Base-by-base conservation (phyloP, 495 filamentous ascomycete genomes). In the Podospora pseudoanserina region DNA sequence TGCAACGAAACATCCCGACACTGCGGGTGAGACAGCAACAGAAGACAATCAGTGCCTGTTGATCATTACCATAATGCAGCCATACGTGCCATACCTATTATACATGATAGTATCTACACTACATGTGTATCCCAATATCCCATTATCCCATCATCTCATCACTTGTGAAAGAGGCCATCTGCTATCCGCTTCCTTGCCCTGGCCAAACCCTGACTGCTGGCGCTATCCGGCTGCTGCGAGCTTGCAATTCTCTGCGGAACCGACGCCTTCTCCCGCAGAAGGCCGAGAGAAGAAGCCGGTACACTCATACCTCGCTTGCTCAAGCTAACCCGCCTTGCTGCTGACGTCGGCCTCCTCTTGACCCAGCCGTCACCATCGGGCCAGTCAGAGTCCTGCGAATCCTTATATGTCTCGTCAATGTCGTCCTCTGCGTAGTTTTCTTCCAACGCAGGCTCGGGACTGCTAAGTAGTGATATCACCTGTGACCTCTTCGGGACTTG, bases 381-480 rank as follows among this genome's bases (percentile, higher is more conserved):
- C 69, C 73, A 39, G 13, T 4, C 16, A 67, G 68, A 9, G 71
- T 59, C 59, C 70, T 54, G 20, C 7, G 67, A 27, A 9, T 75
- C 71, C 39, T 70, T 53, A 64, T 81, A 81, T 0, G 75, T 81
- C 28, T 72, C 75, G 61, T 82, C 81, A 32, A 79, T 69, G n/a
- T 74, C 75, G 6, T 82, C 80, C 4, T 82, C 81, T 4, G 80
- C 79, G 65, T 82, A 82, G 59, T 81, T 32, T 44, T 83, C 81
- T 7, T 64, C 70, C 18, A 75, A 67, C 30, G 67, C 76, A 1
- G 80, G 73, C 65, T 82, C 80, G 0, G 78, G 75, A 67, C 81
- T 74, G 65, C 73, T 79, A 1, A 80, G 68, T 5, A 84, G 68
- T 18, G 77, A 78, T 7, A 80, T 65, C 7, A 83, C 76, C 63